phyloP scores from a whole-genome alignment of 139 green algal species.

The Chlamydomonas applanata region DNA sequence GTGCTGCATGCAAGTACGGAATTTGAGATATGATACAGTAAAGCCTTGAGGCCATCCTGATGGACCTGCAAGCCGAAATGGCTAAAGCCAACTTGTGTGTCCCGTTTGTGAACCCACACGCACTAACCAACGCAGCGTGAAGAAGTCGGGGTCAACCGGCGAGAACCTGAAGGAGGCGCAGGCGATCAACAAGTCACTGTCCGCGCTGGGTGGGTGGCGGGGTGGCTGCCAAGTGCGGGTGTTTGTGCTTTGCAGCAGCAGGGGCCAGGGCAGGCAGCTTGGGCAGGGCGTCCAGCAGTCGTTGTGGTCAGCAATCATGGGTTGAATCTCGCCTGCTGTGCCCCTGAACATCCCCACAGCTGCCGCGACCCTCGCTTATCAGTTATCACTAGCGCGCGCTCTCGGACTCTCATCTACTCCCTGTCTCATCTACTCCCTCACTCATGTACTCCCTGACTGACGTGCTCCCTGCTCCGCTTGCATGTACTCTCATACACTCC shows the following conservation, averaged over 20 bases:
- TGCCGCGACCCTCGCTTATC: too few species aligned
- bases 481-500: not conserved
- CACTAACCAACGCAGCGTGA: conserved; percentile 63
- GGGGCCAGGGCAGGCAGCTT: not conserved
- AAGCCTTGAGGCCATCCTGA: too few species aligned
- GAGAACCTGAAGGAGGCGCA: conserved; percentile 97
- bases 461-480: not conserved
- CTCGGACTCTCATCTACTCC: too few species aligned
- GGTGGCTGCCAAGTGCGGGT: too few species aligned
- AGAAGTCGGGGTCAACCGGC: conserved; percentile 88
- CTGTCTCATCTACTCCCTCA: not conserved
- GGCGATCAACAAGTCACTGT: conserved; percentile 98
- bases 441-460: not conserved
- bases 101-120: not conserved
- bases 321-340: too few species aligned
- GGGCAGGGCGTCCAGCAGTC: not conserved
- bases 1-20: too few species aligned
- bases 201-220: conserved; percentile 72
- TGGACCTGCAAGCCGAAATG: not conserved
- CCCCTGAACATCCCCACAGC: too few species aligned
- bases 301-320: not conserved
- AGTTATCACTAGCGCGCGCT: too few species aligned
- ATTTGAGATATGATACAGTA: too few species aligned
- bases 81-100: not conserved
- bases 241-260: too few species aligned